phyloP scores from a whole-genome alignment of 345 rosid species.

The Pistacia integerrima region DNA sequence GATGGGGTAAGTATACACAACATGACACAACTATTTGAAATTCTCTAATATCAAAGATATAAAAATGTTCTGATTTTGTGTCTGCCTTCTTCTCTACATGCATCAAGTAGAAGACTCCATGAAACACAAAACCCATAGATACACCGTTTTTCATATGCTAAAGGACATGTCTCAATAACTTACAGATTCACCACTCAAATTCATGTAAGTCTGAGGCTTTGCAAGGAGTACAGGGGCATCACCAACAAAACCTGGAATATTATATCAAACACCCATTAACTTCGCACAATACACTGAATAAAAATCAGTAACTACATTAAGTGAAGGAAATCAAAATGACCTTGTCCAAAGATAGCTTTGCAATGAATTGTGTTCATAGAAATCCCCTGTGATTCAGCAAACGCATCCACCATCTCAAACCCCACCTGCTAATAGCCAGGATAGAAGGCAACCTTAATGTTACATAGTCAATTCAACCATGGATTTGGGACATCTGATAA shows the following conservation, averaged over 20 bases:
- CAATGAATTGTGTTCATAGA: slow-evolving; percentile 47
- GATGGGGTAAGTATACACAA: not conserved
- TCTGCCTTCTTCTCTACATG: too few species aligned
- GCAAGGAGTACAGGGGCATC: slow-evolving; percentile 63
- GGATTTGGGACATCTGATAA: slow-evolving; percentile 1
- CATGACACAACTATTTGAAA: not conserved
- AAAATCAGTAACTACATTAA: not conserved
- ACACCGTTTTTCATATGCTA: not conserved
- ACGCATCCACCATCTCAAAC: slow-evolving; percentile 75
- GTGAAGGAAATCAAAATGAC: slow-evolving; percentile 23
- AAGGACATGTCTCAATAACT: slow-evolving; percentile 18
- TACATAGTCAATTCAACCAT: not conserved
- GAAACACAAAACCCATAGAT: not conserved
- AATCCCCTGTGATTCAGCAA: slow-evolving; percentile 65
- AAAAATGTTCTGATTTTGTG: too few species aligned
- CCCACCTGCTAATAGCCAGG: slow-evolving; percentile 54
- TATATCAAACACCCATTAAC: slow-evolving; percentile 12
- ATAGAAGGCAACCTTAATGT: not conserved
- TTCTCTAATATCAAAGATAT: not conserved
- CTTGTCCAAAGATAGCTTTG: slow-evolving; percentile 81
- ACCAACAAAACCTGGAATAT: slow-evolving; percentile 51
- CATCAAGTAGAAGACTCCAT: not conserved
- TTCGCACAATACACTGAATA: not conserved
- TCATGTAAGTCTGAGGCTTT: slow-evolving; percentile 93
- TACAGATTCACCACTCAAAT: slow-evolving; percentile 94